phyloP scores from a whole-genome alignment of 768 basidiomycete genomes.

The Termitomyces sp. region DNA sequence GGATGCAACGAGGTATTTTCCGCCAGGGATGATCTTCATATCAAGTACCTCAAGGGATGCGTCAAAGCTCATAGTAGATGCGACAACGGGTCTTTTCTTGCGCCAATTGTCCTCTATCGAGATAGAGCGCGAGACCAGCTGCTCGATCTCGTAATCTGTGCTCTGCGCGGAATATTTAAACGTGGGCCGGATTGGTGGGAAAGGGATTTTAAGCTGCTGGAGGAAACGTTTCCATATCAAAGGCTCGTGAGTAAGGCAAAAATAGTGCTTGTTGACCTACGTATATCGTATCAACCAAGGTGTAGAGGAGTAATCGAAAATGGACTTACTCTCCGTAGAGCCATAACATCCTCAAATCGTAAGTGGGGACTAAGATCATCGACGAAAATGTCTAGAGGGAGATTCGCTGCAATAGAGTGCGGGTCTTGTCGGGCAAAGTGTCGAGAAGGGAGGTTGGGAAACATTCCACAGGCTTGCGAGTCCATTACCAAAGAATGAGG shows the following conservation, averaged over 20 bases:
- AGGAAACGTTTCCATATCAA: constrained; percentile 67
- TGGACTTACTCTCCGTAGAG: constrained; percentile 35
- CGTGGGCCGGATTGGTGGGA: constrained; percentile 59
- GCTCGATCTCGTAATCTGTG: constrained; percentile 46
- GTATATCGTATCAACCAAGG: neutral
- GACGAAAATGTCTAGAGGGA: constrained; percentile 22
- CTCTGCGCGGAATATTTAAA: constrained; percentile 30
- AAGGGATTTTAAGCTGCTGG: constrained; percentile 43
- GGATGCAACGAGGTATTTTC: constrained; percentile 63
- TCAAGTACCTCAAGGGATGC: constrained; percentile 37
- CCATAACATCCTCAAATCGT: constrained; percentile 40
- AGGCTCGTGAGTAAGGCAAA: constrained; percentile 60
- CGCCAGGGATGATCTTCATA: constrained; percentile 59
- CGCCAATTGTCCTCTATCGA: constrained; percentile 61
- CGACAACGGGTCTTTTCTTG: constrained; percentile 29
- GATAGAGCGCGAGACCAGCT: constrained; percentile 53
- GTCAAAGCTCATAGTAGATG: constrained; percentile 18
- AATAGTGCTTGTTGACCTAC: constrained; percentile 56
- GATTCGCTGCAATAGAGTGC: neutral
- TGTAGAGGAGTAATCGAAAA: neutral
- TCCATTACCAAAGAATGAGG: neutral
- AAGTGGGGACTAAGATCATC: constrained; percentile 38
- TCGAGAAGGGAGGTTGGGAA: too few relatives aligned
- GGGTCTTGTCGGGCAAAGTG: too few relatives aligned
- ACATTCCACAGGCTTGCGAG: neutral